A percentile compares a stretch with the other conserved stretches of the same genome.
phyloP scores from a whole-genome alignment of 148 eudicot species.

The Vaccinium corymbosum region DNA sequence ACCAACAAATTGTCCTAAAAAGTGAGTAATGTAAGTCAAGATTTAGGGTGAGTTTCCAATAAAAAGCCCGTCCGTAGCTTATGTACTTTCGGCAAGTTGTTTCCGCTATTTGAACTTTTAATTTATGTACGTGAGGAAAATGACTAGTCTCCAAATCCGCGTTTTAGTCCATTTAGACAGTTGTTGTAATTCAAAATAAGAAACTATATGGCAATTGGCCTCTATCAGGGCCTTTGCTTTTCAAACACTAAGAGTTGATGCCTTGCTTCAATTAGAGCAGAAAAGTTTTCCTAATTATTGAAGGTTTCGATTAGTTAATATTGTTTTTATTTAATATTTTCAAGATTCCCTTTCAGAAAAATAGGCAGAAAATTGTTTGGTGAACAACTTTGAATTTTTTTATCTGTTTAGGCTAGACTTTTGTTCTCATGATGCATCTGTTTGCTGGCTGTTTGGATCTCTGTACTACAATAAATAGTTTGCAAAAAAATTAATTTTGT shows the following conservation, averaged over 20 bases:
- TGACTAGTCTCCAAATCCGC: too few species aligned
- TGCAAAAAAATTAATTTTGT: too few species aligned
- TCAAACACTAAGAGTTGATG: too few species aligned
- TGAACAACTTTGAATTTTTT: neutral
- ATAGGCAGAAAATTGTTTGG: neutral
- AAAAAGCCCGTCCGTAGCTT: too few species aligned
- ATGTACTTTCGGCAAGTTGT: too few species aligned
- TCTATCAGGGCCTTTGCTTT: neutral
- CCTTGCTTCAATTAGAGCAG: neutral
- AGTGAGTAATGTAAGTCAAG: neutral
- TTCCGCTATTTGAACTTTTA: too few species aligned
- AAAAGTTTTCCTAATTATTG: neutral
- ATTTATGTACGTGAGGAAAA: too few species aligned
- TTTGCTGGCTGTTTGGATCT: too few species aligned
- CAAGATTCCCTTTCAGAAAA: neutral
- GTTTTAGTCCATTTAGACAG: too few species aligned
- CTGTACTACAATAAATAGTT: too few species aligned
- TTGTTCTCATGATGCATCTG: neutral
- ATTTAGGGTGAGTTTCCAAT: too few species aligned
- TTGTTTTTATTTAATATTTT: neutral
- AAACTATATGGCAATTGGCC: neutral
- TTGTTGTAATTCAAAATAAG: neutral
- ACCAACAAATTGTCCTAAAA: too few species aligned
- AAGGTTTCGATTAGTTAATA: neutral
- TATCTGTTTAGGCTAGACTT: neutral